Percentiles rank a stretch among this genome's conserved stretches.
Conservation (phyloP, 2,329 filamentous ascomycete species). For the Aureobasidium vineae region DNA sequence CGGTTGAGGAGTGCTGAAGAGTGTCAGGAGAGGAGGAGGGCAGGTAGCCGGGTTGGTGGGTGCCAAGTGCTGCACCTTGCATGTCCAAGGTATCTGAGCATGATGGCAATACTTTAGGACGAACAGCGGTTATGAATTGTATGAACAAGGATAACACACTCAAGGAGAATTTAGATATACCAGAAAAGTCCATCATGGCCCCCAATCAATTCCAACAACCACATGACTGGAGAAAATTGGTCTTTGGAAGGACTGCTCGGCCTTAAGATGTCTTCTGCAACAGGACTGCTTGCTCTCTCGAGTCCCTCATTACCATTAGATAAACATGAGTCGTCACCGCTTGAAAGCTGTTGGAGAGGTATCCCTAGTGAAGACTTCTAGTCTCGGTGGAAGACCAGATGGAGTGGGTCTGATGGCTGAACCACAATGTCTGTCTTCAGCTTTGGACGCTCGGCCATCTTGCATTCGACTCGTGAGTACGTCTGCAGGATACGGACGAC, state of each 20-base stretch:
- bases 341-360: background rate
- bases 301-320: background rate
- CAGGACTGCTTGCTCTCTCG: background rate
- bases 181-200: background rate
- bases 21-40: background rate
- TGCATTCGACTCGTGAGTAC: constrained; percentile 45
- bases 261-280: background rate
- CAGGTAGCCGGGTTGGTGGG: background rate
- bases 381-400: constrained; percentile 4
- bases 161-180: background rate
- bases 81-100: too few species aligned
- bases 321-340: background rate
- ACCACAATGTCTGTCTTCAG: constrained; percentile 51
- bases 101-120: too few species aligned
- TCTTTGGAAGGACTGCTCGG: background rate
- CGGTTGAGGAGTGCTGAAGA: background rate
- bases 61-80: background rate
- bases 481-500: constrained; percentile 48
- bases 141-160: background rate
- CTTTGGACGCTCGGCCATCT: constrained; percentile 41
- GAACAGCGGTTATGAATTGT: background rate
- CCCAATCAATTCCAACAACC: background rate
- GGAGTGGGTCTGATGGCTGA: constrained; percentile 41
- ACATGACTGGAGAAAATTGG: background rate
- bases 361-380: background rate